Conservation (phyloP, 176 grass and related monocot genomes). For the Juncus inflexus region DNA sequence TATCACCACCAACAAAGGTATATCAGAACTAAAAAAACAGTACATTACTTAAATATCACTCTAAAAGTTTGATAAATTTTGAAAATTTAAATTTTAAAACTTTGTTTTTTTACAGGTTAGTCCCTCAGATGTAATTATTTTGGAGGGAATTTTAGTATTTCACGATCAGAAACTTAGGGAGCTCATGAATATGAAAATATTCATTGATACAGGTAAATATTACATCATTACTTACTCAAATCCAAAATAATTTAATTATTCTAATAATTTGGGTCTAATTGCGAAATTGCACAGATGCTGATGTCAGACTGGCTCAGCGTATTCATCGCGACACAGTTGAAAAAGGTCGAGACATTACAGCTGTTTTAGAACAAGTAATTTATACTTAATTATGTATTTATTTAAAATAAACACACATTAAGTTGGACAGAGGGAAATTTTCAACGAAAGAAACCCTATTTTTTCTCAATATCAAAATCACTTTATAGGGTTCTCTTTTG, state of each 20-base stretch:
- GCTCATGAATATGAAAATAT: constrained; percentile 98
- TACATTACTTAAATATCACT: constrained; percentile 28
- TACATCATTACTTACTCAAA: background rate
- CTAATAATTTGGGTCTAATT: constrained; percentile 1
- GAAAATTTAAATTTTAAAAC: background rate
- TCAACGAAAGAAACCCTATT: too few relatives aligned
- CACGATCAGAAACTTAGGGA: constrained; percentile 79
- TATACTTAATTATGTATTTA: too few relatives aligned
- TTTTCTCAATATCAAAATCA: too few relatives aligned
- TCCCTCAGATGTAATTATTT: constrained; percentile 93
- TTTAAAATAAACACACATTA: too few relatives aligned
- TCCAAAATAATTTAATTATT: constrained; percentile 19
- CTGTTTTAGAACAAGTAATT: constrained; percentile 89
- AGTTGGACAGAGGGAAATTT: too few relatives aligned
- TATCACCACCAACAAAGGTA: constrained; percentile 43
- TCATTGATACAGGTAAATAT: constrained; percentile 85
- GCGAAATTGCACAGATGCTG: constrained; percentile 57
- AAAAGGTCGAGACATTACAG: constrained; percentile 75
- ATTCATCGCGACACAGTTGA: constrained; percentile 90
- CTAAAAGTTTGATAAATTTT: constrained; percentile 54
- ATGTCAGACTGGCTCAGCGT: constrained; percentile 76
- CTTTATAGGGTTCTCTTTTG: too few relatives aligned
- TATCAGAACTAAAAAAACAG: background rate
- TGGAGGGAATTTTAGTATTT: constrained; percentile 92
- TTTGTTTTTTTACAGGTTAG: constrained; percentile 59